Evolutionary conservation across 805 yeast genomes (phyloP), one percentile per base, ranked within the genome.

Genomic region (Schwanniomyces polymorphus): DNA sequence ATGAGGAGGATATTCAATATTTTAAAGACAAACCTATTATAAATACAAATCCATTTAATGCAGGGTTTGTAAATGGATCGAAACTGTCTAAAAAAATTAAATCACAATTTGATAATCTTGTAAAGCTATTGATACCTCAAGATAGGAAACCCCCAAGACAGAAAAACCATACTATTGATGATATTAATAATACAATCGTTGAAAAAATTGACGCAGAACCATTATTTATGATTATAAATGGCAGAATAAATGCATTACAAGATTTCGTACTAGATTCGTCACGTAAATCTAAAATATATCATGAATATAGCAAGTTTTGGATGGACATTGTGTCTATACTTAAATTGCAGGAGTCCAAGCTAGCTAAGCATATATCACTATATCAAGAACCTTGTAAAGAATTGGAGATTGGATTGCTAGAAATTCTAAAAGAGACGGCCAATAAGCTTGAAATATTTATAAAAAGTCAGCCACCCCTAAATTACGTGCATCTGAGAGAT

Each of bases 141-240:
- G 38, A 34, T 16, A 34, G 16, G 7, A 10, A 9, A 11, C 34
- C 3, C 4, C 29, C 12, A 11, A 27, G 7, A 6, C 35, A 7
- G 21, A 31, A 12, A 16, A 31, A 14, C 6, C 35, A 14, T 31
- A 4, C 11, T 6, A 57, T 68, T 6, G 75, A 70, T 44, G 76
- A 72, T 48, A 43, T 42, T 7, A 55, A 59, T 27, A 73, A 73
- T 52, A 67, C 74, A 1, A 60, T 73, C 7, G 51, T 53, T 0
- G 58, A 60, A 18, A 69, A 68, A 52, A 47, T 70, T 14, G 68
- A 71, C 48, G 44, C 68, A 9, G 65, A 55, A n/a, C 75, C 75
- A 1, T 60, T 73, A 1, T 34, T 63, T 3, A 51, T 56, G 6
- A 57, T 68, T 8, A 48, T 73, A n/a, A 56, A 60, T 10, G 63